phyloP scores from a whole-genome alignment of 2,329 filamentous ascomycete species.

The Exophiala lecanii-corni region DNA sequence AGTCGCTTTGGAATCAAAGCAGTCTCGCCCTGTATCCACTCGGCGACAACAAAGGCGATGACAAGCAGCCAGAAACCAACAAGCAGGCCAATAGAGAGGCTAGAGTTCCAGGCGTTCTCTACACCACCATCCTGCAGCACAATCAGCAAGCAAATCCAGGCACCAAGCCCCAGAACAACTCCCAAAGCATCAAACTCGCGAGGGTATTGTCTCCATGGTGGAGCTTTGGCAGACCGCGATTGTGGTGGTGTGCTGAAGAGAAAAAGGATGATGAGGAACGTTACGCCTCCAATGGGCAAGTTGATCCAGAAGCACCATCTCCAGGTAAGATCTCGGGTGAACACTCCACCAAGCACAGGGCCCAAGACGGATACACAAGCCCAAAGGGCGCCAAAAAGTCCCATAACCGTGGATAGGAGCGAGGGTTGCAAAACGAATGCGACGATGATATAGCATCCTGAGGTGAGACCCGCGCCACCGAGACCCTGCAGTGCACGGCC shows the following conservation, averaged over 20 bases:
- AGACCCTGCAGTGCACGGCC: slow-evolving; percentile 40
- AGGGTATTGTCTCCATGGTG: slow-evolving; percentile 23
- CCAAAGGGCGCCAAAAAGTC: slow-evolving; percentile 34
- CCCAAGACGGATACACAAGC: slow-evolving; percentile 38
- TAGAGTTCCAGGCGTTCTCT: slow-evolving; percentile 32
- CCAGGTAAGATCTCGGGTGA: slow-evolving; percentile 35
- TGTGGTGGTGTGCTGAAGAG: slow-evolving; percentile 28
- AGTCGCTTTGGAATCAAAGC: background rate
- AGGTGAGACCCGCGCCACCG: slow-evolving; percentile 36
- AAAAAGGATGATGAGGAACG: slow-evolving; percentile 32
- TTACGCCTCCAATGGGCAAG: slow-evolving; percentile 28
- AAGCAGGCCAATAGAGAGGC: slow-evolving; percentile 26
- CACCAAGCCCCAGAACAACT: slow-evolving; percentile 56
- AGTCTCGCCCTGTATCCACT: background rate
- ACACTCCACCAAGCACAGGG: slow-evolving; percentile 41
- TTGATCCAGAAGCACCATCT: slow-evolving; percentile 42
- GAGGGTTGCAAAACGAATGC: slow-evolving; percentile 36
- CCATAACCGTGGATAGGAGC: slow-evolving; percentile 36
- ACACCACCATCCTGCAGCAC: slow-evolving; percentile 54
- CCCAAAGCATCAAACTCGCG: slow-evolving; percentile 52
- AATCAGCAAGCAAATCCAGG: slow-evolving; percentile 56
- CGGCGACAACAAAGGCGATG: slow-evolving; percentile 26
- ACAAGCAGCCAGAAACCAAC: slow-evolving; percentile 25
- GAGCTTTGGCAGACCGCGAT: slow-evolving; percentile 13
- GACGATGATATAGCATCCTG: slow-evolving; percentile 38